Evolutionary conservation across 2,329 filamentous ascomycete genomes (phyloP).

Genomic region (Pestalotiopsis sp.): DNA sequence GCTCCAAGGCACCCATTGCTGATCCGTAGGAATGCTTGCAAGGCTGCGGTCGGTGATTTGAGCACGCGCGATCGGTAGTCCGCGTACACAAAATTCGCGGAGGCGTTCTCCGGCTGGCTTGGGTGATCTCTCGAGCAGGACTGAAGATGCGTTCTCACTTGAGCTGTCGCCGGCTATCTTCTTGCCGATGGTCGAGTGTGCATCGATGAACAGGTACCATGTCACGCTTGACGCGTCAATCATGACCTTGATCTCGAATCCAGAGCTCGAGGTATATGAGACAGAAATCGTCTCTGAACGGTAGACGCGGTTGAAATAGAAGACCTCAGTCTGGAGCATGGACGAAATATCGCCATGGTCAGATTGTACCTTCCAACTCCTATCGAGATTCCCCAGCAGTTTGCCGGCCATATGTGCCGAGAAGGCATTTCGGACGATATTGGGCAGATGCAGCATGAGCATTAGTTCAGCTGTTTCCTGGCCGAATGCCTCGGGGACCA

Average conservation of each 20-base stretch:
- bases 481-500: conserved; percentile 18
- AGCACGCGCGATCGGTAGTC: conserved; percentile 17
- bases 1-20: conserved; percentile 20
- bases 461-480: conserved; percentile 19
- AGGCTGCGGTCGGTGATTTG: conserved; percentile 3
- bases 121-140: neutral
- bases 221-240: conserved; percentile 22
- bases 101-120: neutral
- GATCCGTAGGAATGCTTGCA: conserved; percentile 15
- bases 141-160: neutral
- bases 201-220: conserved; percentile 29
- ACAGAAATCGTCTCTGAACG: conserved; percentile 30
- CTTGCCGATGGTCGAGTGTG: conserved; percentile 15
- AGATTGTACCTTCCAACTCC: neutral
- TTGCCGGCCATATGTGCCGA: neutral
- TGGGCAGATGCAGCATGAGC: conserved; percentile 8
- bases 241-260: conserved; percentile 25
- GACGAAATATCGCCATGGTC: neutral
- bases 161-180: neutral
- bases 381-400: neutral
- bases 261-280: conserved; percentile 23
- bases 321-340: conserved; percentile 9
- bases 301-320: conserved; percentile 26
- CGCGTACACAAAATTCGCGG: neutral
- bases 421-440: neutral